phyloP scores from a whole-genome alignment of 1,284 basidiomycete genomes.

The Schizopora paradoxa region DNA sequence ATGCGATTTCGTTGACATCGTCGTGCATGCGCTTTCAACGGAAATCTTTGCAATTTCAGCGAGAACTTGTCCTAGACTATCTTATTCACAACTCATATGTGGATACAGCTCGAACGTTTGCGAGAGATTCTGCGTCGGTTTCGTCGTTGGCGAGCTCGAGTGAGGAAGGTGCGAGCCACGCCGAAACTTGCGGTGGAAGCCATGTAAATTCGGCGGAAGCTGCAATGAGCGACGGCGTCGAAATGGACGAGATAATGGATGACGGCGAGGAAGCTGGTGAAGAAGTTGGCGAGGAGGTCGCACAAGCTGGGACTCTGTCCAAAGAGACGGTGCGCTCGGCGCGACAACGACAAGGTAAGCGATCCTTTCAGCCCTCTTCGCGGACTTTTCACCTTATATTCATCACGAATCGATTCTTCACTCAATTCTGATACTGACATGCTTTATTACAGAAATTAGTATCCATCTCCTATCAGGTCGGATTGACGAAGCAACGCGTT shows the following conservation, averaged over 20 bases:
- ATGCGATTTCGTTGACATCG: too few relatives aligned
- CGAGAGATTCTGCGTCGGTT: slow-evolving; percentile 46
- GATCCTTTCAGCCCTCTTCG: too few relatives aligned
- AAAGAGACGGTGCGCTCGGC: slow-evolving; percentile 52
- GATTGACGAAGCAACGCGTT: slow-evolving; percentile 60
- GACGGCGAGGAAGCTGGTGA: not conserved
- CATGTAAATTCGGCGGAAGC: too few relatives aligned
- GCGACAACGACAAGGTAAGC: slow-evolving; percentile 53
- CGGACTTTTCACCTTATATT: not conserved
- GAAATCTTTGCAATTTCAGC: too few relatives aligned
- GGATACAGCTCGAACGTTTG: slow-evolving; percentile 66
- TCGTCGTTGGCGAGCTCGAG: slow-evolving; percentile 10
- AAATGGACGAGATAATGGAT: not conserved
- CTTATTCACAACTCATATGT: slow-evolving; percentile 71
- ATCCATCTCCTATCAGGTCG: slow-evolving; percentile 60
- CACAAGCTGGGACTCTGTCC: not conserved
- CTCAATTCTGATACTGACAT: slow-evolving; percentile 1
- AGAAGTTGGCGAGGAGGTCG: not conserved
- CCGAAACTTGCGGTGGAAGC: too few relatives aligned
- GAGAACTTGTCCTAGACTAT: slow-evolving; percentile 76
- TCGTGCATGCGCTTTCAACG: too few relatives aligned
- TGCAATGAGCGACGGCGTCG: slow-evolving; percentile 3
- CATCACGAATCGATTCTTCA: not conserved
- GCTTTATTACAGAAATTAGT: slow-evolving; percentile 52
- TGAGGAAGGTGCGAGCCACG: slow-evolving; percentile 7